Evolutionary conservation across 768 basidiomycete species (phyloP), one percentile per base, ranked within the genome.

Genomic region (Cyathus striatus): DNA sequence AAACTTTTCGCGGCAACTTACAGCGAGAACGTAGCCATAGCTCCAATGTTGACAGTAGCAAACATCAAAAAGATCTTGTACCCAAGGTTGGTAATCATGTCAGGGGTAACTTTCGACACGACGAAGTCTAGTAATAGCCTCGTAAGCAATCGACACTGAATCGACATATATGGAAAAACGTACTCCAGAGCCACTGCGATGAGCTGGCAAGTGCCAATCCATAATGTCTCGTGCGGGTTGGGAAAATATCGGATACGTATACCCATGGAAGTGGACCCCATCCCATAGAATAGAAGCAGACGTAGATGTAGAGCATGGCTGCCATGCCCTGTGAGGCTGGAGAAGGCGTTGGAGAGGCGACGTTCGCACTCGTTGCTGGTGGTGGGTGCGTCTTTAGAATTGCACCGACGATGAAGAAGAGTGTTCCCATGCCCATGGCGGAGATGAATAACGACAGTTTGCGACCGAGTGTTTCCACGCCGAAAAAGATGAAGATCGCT

Each of bases 201-300:
- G 80, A 79, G 44, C 83, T 83, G 0, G 83, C 90, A 4, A 79
- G 62, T 0, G 86, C 75, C 17, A 92, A 65, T 26, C 90, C 90
- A 52, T 84, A 90, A 52, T 89, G 84, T 44, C 90, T 70, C 13
- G 89, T 90, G 33, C 88, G 69, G 12, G 86, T 92, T 5, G 86
- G 84, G 75, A 92, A 92, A 51, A 93, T 90, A 58, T 93, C 90
- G 4, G 86, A 70, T 33, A 83, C 84, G 50, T 83, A 85, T 17
- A 86, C 76, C 70, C 72, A 66, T 26, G 64, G 65, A 20, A 74
- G 53, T 10, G 72, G 72, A 20, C 88, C 90, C 82, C 86, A 89
- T 27, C 86, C 87, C 78, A 90, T 84, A 3, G 83, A 86, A 61
- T 91, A 92, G 62, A 90, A 90, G 58, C 82, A 83, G 33, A 90